Evolutionary conservation across 352 stramenopile genomes (phyloP).

Genomic region (Pythium periplocum): DNA sequence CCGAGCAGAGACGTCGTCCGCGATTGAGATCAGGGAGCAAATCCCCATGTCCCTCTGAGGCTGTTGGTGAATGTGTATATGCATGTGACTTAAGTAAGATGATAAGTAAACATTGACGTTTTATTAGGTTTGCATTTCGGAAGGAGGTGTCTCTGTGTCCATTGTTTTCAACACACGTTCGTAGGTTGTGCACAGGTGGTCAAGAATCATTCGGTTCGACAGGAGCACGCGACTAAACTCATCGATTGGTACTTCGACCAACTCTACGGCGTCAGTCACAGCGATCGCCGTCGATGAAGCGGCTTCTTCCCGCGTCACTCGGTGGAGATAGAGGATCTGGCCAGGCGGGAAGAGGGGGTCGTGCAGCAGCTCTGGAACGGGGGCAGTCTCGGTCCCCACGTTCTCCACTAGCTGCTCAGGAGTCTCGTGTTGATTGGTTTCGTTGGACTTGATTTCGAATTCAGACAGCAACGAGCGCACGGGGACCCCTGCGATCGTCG

Average conservation of each 20-base stretch:
- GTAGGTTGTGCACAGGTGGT: constrained; percentile 84
- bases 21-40: too few relatives aligned
- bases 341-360: constrained; percentile 65
- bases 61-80: too few relatives aligned
- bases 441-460: neutral
- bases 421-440: too few relatives aligned
- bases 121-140: too few relatives aligned
- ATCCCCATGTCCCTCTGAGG: too few relatives aligned
- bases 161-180: constrained; percentile 41
- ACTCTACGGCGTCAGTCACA: constrained; percentile 27
- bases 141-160: too few relatives aligned
- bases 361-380: constrained; percentile 25
- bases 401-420: too few relatives aligned
- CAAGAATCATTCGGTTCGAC: constrained; percentile 79
- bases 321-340: constrained; percentile 53
- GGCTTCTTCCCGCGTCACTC: constrained; percentile 13
- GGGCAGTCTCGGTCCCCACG: too few relatives aligned
- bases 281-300: neutral
- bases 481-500: neutral
- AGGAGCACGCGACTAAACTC: constrained; percentile 72
- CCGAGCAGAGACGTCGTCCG: too few relatives aligned
- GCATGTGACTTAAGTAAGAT: too few relatives aligned
- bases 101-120: too few relatives aligned
- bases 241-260: constrained; percentile 58
- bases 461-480: neutral